Percentiles rank a stretch among this genome's conserved stretches.
phyloP scores from a whole-genome alignment of 257 asterid species.

The Mentha longifolia region DNA sequence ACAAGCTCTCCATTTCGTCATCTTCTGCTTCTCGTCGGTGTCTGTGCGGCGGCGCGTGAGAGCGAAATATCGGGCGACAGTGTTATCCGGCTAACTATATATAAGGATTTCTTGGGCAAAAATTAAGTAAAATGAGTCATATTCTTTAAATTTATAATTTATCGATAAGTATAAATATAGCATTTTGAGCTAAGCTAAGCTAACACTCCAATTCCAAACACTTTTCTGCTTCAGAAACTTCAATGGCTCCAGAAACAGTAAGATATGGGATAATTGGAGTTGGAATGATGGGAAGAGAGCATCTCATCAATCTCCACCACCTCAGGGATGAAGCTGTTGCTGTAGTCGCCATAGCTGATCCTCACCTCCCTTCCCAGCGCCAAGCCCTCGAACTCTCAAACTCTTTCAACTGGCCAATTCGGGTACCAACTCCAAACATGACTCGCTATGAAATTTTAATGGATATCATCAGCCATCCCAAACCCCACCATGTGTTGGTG shows the following conservation, averaged over 20 bases:
- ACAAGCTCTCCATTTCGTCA: conserved; percentile 65
- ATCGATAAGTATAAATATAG: too few species aligned
- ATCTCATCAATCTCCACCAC: conserved; percentile 77
- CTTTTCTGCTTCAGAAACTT: not conserved
- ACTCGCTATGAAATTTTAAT: conserved; percentile 85
- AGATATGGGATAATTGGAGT: conserved; percentile 92
- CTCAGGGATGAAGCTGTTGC: conserved; percentile 63
- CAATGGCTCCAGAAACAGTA: conserved; percentile 32
- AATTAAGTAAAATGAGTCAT: not conserved
- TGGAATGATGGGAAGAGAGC: conserved; percentile 99
- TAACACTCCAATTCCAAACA: not conserved
- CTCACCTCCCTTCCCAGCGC: conserved; percentile 77
- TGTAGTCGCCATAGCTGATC: conserved; percentile 88
- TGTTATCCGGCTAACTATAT: not conserved
- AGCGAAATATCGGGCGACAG: not conserved
- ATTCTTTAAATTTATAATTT: too few species aligned
- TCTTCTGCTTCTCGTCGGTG: conserved; percentile 18
- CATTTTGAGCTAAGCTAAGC: not conserved
- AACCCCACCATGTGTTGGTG: conserved; percentile 85
- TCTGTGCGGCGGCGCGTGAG: conserved; percentile 30
- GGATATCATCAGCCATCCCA: conserved; percentile 73
- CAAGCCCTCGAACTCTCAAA: conserved; percentile 56
- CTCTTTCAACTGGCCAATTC: conserved; percentile 61
- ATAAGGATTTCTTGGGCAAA: not conserved
- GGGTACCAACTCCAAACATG: conserved; percentile 82